Conservation (phyloP, 352 stramenopile genomes). For the Peronospora farinosa region DNA sequence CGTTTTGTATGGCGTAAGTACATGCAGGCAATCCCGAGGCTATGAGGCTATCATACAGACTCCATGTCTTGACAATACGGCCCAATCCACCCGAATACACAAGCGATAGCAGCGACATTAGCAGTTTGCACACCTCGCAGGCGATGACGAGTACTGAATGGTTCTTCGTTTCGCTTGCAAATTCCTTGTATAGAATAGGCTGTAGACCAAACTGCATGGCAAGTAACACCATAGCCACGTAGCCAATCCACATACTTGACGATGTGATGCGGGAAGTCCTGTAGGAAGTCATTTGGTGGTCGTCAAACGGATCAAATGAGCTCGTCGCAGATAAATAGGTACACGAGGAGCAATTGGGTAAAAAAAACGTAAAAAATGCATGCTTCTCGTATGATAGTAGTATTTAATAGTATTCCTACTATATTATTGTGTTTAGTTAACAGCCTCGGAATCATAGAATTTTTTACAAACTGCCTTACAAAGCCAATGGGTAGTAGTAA, state of each 20-base stretch:
- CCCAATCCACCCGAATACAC: conserved; percentile 29
- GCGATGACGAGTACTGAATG: conserved; percentile 67
- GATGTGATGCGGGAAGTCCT: background rate
- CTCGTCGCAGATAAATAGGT: too few relatives aligned
- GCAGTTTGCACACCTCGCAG: conserved; percentile 66
- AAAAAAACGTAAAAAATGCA: too few relatives aligned
- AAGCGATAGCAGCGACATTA: conserved; percentile 49
- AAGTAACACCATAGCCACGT: conserved; percentile 56
- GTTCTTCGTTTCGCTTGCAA: conserved; percentile 45
- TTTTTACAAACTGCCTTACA: too few relatives aligned
- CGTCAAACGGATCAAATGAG: conserved; percentile 2
- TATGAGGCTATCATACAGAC: conserved; percentile 43
- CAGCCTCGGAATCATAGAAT: too few relatives aligned
- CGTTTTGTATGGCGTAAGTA: conserved; percentile 84
- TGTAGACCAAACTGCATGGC: conserved; percentile 80
- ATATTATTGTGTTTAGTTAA: too few relatives aligned
- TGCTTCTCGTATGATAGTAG: too few relatives aligned
- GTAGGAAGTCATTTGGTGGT: too few relatives aligned
- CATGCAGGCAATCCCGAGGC: conserved; percentile 71
- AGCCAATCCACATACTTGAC: conserved; percentile 26
- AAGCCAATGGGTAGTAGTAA: too few relatives aligned
- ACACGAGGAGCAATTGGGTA: too few relatives aligned
- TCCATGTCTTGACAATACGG: conserved; percentile 49
- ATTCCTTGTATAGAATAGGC: conserved; percentile 80
- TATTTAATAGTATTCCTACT: too few relatives aligned